A percentile compares a stretch with the other conserved stretches of the same genome.
These are phyloP conservation scores for Blastomyces gilchristii DNA, from an alignment of 2,329 filamentous ascomycete genomes.

Conservation along the genomic window DNA sequence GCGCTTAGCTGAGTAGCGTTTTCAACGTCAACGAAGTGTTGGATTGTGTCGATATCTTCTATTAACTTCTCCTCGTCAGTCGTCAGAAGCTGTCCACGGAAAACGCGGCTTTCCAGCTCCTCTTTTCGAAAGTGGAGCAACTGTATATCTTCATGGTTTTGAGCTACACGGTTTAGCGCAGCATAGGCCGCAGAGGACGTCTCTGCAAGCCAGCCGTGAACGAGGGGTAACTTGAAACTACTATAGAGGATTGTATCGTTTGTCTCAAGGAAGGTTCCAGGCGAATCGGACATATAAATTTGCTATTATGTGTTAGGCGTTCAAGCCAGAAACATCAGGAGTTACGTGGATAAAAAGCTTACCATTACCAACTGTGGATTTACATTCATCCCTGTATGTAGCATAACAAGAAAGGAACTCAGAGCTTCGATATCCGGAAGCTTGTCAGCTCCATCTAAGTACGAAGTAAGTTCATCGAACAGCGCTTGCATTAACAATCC, in stretches of 20 bases:
- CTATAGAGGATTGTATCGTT: conserved; percentile 83
- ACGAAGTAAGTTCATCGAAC: conserved; percentile 85
- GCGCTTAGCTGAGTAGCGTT: conserved; percentile 82
- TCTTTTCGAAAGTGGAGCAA: conserved; percentile 81
- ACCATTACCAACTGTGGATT: conserved; percentile 75
- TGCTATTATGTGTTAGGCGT: not conserved
- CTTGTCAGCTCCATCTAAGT: conserved; percentile 53
- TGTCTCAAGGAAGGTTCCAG: conserved; percentile 80
- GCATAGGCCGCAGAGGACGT: conserved; percentile 56
- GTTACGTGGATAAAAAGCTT: conserved; percentile 11
- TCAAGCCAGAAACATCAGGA: not conserved
- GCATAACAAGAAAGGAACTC: conserved; percentile 73
- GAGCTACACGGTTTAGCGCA: conserved; percentile 63
- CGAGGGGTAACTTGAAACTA: conserved; percentile 75
- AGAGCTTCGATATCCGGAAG: conserved; percentile 82
- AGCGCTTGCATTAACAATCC: conserved; percentile 78
- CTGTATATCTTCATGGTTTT: conserved; percentile 85
- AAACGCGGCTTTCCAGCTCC: conserved; percentile 72
- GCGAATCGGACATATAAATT: conserved; percentile 37
- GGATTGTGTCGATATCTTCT: conserved; percentile 75
- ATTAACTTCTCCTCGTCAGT: conserved; percentile 67
- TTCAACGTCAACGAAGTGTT: conserved; percentile 59
- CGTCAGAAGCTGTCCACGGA: conserved; percentile 49
- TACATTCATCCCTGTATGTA: conserved; percentile 97
- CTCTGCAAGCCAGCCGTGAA: conserved; percentile 81